Base-by-base conservation (phyloP, 1,139 yeast genomes). In the Debaryomycetaceae sp. region DNA sequence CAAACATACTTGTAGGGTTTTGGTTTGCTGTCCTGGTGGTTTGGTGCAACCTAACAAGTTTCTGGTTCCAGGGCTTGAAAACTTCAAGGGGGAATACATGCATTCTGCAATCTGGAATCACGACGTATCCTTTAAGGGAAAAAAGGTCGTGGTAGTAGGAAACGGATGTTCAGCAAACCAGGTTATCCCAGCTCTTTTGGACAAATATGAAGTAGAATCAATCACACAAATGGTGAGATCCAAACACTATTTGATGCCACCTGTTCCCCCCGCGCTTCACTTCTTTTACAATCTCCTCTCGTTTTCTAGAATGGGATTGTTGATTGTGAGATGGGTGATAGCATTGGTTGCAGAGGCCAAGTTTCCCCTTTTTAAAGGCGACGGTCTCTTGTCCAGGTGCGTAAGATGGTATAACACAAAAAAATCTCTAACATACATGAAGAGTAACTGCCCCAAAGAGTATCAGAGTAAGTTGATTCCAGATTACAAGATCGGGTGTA, bases 21-120 rank as follows among this genome's bases (percentile, higher is more conserved):
- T 76, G 6, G 53, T 65, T 14, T 51, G 65, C 24, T 66, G 76
- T 46, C 51, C 60, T 47, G 78, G 78, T 14, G 74, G 71, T 1
- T 66, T 72, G 52, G 76, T 72, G 5, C 53, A 57, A 14, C 76
- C 76, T 3, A 55, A 50, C 20, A 65, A 60, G 39, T 60, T 65
- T 37, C 45, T 57, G 2, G 58, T 61, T 6, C 63, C 62, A 5
- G 79, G 80, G 0, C 52, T 77, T 39, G 73, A 70, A 30, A 57
- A 56, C 23, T 77, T 70, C 56, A 60, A 73, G 51, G 82, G 81
- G 4, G 54, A 52, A 4, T 72, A 70, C 52, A 66, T 75, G 67
- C 82, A 77, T 51, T 72, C 80, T 1, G 78, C 76, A 1, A 56
- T 72, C 39, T 77, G 78, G 74, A 70, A 77, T 48, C 72, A 74